A percentile compares a stretch with the other conserved stretches of the same genome.
Evolutionary conservation across 176 grass and related monocot species (phyloP).

Genomic region (Oryza glaberrima): DNA sequence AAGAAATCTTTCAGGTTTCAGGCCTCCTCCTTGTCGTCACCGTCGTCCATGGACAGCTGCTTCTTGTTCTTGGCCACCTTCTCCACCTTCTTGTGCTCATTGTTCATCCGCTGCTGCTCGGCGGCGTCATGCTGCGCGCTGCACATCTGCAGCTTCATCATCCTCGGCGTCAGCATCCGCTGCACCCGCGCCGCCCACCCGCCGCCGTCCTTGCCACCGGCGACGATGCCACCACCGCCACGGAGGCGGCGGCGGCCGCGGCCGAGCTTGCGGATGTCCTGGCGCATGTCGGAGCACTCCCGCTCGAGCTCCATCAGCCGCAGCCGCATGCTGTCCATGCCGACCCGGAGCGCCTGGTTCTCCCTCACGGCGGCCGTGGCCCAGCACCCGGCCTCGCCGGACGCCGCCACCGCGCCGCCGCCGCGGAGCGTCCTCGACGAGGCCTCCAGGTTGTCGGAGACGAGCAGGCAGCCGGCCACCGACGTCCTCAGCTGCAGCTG

Average conservation of each 20-base stretch:
- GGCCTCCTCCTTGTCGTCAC: not conserved
- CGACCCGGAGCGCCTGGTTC: conserved; percentile 55
- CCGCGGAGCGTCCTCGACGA: conserved; percentile 9
- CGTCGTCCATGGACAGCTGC: conserved; percentile 40
- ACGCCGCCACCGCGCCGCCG: not conserved
- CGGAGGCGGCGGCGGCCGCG: not conserved
- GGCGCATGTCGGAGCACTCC: conserved; percentile 54
- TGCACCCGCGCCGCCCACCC: conserved; percentile 39
- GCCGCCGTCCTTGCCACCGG: conserved; percentile 6
- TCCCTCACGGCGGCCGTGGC: conserved; percentile 43
- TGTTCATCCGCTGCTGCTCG: conserved; percentile 9
- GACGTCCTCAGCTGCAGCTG: conserved; percentile 64
- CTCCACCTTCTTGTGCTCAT: conserved; percentile 48
- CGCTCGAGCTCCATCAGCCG: conserved; percentile 61
- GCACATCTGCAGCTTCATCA: conserved; percentile 61
- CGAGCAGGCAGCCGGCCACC: conserved; percentile 32
- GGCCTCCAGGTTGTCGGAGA: conserved; percentile 46
- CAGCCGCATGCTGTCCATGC: conserved; percentile 53
- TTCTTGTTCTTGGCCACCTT: conserved; percentile 64
- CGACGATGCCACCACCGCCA: not conserved
- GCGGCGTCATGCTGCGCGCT: conserved; percentile 43
- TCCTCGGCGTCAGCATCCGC: conserved; percentile 49
- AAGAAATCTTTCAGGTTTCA: not conserved
- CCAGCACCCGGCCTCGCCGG: conserved; percentile 36
- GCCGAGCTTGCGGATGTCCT: conserved; percentile 55